Conservation (phyloP, 208 protist genomes). For the Leishmania martiniquensis region DNA sequence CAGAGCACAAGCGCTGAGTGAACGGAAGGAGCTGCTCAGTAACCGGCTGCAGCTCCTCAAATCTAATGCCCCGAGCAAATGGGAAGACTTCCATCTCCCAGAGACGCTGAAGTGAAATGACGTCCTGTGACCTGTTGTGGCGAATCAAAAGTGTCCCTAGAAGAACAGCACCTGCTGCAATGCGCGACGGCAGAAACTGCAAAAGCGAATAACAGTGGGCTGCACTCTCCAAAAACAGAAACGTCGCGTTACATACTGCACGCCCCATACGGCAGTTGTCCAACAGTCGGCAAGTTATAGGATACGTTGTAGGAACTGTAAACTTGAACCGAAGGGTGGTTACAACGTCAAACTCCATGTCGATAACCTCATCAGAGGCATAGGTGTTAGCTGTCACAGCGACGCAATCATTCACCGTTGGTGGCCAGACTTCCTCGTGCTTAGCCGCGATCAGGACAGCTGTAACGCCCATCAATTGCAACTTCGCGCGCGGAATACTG, state of each 20-base stretch:
- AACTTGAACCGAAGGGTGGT: constrained; percentile 67
- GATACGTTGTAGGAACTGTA: constrained; percentile 78
- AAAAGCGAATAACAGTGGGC: constrained; percentile 71
- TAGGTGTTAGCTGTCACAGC: constrained; percentile 94
- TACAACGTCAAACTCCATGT: constrained; percentile 78
- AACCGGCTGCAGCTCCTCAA: constrained; percentile 46
- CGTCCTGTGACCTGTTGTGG: constrained; percentile 21
- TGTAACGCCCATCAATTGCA: constrained; percentile 91
- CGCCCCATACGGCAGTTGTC: constrained; percentile 24
- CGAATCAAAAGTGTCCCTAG: constrained; percentile 52
- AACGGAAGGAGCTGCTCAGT: constrained; percentile 58
- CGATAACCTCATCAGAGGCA: constrained; percentile 68
- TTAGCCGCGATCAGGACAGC: constrained; percentile 90
- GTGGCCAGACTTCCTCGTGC: constrained; percentile 92
- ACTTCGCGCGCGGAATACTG: constrained; percentile 54
- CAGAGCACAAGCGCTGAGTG: constrained; percentile 52
- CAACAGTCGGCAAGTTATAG: constrained; percentile 57
- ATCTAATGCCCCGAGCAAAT: constrained; percentile 43
- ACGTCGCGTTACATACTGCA: constrained; percentile 44
- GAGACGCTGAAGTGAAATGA: constrained; percentile 27
- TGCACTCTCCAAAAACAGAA: constrained; percentile 77
- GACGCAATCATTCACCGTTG: constrained; percentile 91
- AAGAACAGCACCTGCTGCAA: constrained; percentile 64
- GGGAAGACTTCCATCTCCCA: constrained; percentile 54
- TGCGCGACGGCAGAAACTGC: constrained; percentile 63